These are phyloP conservation scores for Leptomonas pyrrhocoris DNA, from an alignment of 208 protist species.

Conservation along the genomic window DNA sequence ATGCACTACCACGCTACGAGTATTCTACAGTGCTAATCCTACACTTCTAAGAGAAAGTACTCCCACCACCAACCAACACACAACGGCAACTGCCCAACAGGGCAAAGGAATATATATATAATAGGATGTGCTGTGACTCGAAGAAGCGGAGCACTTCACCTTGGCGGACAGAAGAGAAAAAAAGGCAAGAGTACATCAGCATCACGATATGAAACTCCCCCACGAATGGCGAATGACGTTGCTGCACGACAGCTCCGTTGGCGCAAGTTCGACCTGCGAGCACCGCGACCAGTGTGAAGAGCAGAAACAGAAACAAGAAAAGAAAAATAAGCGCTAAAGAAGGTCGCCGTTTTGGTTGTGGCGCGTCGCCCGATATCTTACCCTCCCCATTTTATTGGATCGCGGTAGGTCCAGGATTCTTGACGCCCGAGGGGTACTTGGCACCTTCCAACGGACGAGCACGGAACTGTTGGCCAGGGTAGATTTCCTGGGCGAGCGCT, in stretches of 20 bases:
- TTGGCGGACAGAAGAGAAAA: too few relatives aligned
- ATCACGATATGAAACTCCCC: too few relatives aligned
- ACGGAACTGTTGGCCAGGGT: slow-evolving; percentile 92
- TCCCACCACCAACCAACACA: neutral
- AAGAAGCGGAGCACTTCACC: too few relatives aligned
- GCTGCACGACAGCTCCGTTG: too few relatives aligned
- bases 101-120: too few relatives aligned
- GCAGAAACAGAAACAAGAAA: too few relatives aligned
- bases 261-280: too few relatives aligned
- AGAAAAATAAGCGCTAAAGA: neutral
- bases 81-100: too few relatives aligned
- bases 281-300: neutral
- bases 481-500: slow-evolving; percentile 90
- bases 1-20: slow-evolving; percentile 13
- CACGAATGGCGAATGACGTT: too few relatives aligned
- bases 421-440: slow-evolving; percentile 85
- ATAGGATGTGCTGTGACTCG: too few relatives aligned
- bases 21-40: slow-evolving; percentile 17
- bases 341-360: too few relatives aligned
- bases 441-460: slow-evolving; percentile 83
- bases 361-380: neutral
- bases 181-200: too few relatives aligned
- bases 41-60: slow-evolving; percentile 10
- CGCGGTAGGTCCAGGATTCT: slow-evolving; percentile 82
- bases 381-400: slow-evolving; percentile 61